Percentiles rank a stretch among this genome's conserved stretches.
Evolutionary conservation across 2,329 filamentous ascomycete genomes (phyloP).

Genomic region (Pestalotiopsis sp.): DNA sequence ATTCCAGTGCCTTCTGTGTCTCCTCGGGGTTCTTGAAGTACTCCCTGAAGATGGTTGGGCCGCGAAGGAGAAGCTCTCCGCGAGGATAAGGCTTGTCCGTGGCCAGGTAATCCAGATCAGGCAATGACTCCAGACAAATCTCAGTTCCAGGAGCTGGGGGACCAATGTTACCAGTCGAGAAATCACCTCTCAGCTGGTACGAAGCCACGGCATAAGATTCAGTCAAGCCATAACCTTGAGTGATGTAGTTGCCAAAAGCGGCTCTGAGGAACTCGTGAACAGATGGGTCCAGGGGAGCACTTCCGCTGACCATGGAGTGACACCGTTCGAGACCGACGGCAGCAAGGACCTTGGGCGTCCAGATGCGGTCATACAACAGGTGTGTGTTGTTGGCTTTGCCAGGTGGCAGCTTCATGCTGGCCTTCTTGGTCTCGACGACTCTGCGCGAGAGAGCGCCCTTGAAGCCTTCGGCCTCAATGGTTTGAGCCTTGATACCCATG

Average conservation of each 20-base stretch:
- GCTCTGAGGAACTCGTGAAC: constrained; percentile 89
- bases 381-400: constrained; percentile 80
- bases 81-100: constrained; percentile 88
- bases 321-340: constrained; percentile 79
- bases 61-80: constrained; percentile 85
- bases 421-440: constrained; percentile 78
- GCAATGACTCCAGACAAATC: constrained; percentile 81
- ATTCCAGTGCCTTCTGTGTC: constrained; percentile 78
- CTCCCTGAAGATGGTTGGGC: constrained; percentile 77
- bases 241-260: constrained; percentile 76
- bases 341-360: constrained; percentile 84
- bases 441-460: constrained; percentile 80
- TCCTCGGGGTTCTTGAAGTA: constrained; percentile 92
- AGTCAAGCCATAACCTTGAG: constrained; percentile 91
- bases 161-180: constrained; percentile 80
- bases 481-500: constrained; percentile 77
- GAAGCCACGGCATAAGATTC: constrained; percentile 84
- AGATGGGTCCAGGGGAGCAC: constrained; percentile 85
- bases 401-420: constrained; percentile 71
- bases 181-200: constrained; percentile 72
- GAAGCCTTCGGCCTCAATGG: constrained; percentile 77
- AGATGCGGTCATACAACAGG: constrained; percentile 81
- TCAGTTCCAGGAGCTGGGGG: constrained; percentile 69
- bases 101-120: constrained; percentile 90
- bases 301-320: constrained; percentile 80